Evolutionary conservation across 2,329 filamentous ascomycete species (phyloP).

Genomic region (Cercospora janseana): DNA sequence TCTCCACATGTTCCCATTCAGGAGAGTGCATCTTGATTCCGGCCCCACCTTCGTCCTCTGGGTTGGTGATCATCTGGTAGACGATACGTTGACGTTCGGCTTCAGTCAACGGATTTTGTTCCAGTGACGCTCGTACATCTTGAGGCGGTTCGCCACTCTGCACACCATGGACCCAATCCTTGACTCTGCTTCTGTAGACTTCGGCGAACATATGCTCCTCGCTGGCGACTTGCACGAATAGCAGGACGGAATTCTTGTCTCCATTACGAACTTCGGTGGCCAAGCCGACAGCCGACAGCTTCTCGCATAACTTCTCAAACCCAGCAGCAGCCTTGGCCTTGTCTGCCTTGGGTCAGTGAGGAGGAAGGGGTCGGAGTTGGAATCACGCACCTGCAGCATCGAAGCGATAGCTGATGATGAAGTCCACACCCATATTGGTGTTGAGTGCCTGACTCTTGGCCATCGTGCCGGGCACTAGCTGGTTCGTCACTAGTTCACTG

Average conservation of each 20-base stretch:
- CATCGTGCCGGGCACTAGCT: conserved; percentile 36
- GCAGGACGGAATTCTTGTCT: conserved; percentile 68
- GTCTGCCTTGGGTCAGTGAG: conserved; percentile 49
- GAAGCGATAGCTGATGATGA: conserved; percentile 78
- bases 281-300: conserved; percentile 75
- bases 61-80: conserved; percentile 67
- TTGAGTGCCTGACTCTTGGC: conserved; percentile 38
- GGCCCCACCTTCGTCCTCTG: conserved; percentile 48
- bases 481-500: conserved; percentile 34
- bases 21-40: conserved; percentile 52
- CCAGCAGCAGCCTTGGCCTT: conserved; percentile 67
- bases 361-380: not conserved
- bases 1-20: conserved; percentile 52
- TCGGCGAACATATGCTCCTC: conserved; percentile 72
- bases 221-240: conserved; percentile 80
- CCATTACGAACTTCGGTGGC: conserved; percentile 84
- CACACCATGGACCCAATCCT: conserved; percentile 91
- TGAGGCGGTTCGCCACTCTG: conserved; percentile 72
- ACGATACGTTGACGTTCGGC: conserved; percentile 85
- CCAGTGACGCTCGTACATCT: conserved; percentile 66
- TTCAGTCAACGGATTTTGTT: conserved; percentile 75
- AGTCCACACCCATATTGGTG: conserved; percentile 74
- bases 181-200: conserved; percentile 75
- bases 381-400: conserved; percentile 57
- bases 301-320: conserved; percentile 74